phyloP scores from a whole-genome alignment of 1,139 yeast genomes.

The Pichia sp. region DNA sequence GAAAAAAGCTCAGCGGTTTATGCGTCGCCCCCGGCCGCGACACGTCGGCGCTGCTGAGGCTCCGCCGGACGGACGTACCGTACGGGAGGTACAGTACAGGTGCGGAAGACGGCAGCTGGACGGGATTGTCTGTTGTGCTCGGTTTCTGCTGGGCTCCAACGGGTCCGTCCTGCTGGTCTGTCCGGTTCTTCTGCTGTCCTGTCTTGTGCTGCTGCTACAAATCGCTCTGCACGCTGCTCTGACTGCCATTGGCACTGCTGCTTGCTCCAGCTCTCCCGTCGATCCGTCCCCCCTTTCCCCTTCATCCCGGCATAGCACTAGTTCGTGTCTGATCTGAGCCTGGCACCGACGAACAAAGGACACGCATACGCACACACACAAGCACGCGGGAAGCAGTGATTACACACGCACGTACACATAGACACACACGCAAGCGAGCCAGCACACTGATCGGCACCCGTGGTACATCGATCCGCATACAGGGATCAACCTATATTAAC shows the following conservation, averaged over 20 bases:
- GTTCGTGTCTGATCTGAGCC: neutral
- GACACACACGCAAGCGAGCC: neutral
- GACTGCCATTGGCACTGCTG: neutral
- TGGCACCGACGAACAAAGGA: neutral
- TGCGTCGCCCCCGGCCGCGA: neutral
- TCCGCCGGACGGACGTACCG: neutral
- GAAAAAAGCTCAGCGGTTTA: neutral
- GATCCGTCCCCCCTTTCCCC: neutral
- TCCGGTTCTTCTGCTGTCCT: neutral
- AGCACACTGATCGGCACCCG: too few relatives aligned
- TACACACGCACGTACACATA: too few relatives aligned
- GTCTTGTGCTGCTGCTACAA: too few relatives aligned
- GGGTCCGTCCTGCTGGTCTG: too few relatives aligned
- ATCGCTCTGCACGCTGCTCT: neutral
- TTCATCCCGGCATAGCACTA: neutral
- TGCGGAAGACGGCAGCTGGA: neutral
- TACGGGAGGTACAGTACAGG: neutral
- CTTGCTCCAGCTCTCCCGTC: neutral
- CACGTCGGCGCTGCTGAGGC: slow-evolving; percentile 1
- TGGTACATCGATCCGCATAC: too few relatives aligned
- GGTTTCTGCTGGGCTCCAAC: neutral
- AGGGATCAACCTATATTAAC: neutral
- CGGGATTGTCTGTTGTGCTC: neutral
- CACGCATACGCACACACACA: neutral
- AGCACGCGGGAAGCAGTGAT: too few relatives aligned